These are phyloP conservation scores for Shiraia sp. DNA, from an alignment of 2,329 filamentous ascomycete species.

Conservation along the genomic window DNA sequence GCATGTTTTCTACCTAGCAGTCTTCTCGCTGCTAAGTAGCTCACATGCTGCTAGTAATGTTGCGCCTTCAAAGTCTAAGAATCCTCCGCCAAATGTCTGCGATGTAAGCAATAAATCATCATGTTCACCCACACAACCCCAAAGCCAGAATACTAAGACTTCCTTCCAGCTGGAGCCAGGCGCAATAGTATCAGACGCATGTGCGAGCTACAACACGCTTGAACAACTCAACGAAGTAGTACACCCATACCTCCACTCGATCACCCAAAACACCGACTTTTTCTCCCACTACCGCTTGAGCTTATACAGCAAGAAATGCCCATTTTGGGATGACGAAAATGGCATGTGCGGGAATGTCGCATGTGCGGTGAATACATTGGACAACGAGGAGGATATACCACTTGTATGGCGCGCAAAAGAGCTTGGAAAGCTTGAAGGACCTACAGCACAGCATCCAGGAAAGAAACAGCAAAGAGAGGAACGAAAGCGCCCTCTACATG, in stretches of 20 bases:
- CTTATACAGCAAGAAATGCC: constrained; percentile 90
- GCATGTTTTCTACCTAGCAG: constrained; percentile 63
- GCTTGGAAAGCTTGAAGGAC: constrained; percentile 88
- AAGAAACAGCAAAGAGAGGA: constrained; percentile 72
- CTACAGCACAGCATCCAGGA: constrained; percentile 85
- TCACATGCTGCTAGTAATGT: constrained; percentile 48
- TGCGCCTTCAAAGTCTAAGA: constrained; percentile 44
- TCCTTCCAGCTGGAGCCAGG: constrained; percentile 76
- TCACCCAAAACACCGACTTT: constrained; percentile 90
- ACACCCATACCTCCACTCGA: constrained; percentile 74
- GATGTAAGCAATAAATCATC: constrained; percentile 54
- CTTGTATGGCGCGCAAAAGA: constrained; percentile 89
- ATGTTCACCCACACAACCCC: constrained; percentile 17
- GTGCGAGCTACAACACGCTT: constrained; percentile 89
- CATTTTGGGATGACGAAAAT: constrained; percentile 92
- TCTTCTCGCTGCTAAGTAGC: constrained; percentile 61
- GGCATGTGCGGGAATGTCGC: constrained; percentile 97
- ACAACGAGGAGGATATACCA: constrained; percentile 93
- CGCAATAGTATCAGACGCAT: constrained; percentile 89
- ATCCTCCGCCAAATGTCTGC: constrained; percentile 54
- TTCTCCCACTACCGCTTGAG: constrained; percentile 97
- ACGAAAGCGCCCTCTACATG: constrained; percentile 74
- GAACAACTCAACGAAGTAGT: constrained; percentile 80
- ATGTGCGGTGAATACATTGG: constrained; percentile 91
- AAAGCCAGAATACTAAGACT: constrained; percentile 41